Evolutionary conservation across 2,329 filamentous ascomycete species (phyloP).

Genomic region (Colletotrichum sp.): DNA sequence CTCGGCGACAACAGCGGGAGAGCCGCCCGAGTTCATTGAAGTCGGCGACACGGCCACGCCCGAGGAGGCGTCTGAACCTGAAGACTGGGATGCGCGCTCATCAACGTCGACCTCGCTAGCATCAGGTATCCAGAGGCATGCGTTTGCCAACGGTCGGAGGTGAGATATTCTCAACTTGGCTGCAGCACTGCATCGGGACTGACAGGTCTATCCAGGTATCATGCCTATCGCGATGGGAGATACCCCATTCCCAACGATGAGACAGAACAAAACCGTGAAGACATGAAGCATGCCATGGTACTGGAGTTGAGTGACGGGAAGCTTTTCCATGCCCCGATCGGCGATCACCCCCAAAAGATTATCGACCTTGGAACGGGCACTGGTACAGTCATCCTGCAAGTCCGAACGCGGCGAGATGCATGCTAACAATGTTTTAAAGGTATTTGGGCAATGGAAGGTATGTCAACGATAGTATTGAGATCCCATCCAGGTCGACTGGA

Average conservation of each 20-base stretch:
- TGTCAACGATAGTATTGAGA: background rate
- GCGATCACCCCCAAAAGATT: background rate
- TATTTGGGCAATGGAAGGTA: background rate
- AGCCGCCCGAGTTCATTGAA: background rate
- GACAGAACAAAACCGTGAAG: conserved; percentile 41
- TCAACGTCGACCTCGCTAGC: conserved; percentile 29
- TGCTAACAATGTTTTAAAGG: background rate
- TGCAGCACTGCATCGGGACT: background rate
- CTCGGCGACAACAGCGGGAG: background rate
- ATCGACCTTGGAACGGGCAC: background rate
- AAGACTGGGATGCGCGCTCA: conserved; percentile 20
- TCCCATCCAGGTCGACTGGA: background rate
- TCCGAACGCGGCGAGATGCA: accelerated
- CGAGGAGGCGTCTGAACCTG: background rate
- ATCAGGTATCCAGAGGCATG: conserved; percentile 36
- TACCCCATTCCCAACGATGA: conserved; percentile 45
- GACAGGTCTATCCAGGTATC: conserved; percentile 26
- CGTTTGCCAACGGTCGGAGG: conserved; percentile 36
- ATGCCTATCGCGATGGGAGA: conserved; percentile 37
- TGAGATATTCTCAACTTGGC: background rate
- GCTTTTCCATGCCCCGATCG: background rate
- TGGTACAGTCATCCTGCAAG: background rate
- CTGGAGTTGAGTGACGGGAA: conserved; percentile 38
- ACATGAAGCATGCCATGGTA: conserved; percentile 44
- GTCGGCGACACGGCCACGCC: background rate